A percentile compares a stretch with the other conserved stretches of the same genome.
Evolutionary conservation across 1,284 basidiomycete genomes (phyloP).

Genomic region (Ustilago tritici): DNA sequence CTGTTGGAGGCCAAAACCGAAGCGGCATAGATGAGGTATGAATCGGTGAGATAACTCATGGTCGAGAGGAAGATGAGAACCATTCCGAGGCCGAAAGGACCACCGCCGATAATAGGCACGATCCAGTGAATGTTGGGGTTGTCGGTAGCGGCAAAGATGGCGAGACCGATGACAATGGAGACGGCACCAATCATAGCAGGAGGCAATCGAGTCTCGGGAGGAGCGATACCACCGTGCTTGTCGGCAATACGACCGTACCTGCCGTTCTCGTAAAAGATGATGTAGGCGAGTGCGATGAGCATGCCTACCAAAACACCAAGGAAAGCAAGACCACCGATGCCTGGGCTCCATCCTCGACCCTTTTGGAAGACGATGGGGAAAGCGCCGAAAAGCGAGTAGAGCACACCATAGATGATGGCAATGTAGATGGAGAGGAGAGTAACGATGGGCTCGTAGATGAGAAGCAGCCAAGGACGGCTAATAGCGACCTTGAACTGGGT

Average conservation of each 20-base stretch:
- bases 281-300: conserved; percentile 53
- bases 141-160: conserved; percentile 67
- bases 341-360: conserved; percentile 59
- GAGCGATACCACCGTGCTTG: conserved; percentile 58
- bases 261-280: conserved; percentile 62
- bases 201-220: conserved; percentile 61
- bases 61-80: conserved; percentile 75
- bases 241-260: conserved; percentile 49
- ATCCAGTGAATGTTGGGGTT: conserved; percentile 68
- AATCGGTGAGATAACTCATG: conserved; percentile 73
- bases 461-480: conserved; percentile 64
- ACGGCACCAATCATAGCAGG: conserved; percentile 67
- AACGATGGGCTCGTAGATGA: conserved; percentile 83
- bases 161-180: conserved; percentile 70
- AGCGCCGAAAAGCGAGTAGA: conserved; percentile 64
- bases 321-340: conserved; percentile 68
- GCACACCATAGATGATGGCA: conserved; percentile 78
- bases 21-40: conserved; percentile 73
- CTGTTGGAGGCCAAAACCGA: conserved; percentile 77
- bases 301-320: conserved; percentile 68
- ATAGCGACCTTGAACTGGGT: conserved; percentile 59
- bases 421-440: conserved; percentile 79
- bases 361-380: conserved; percentile 69
- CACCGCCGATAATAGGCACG: conserved; percentile 53
- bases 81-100: conserved; percentile 56